These are phyloP conservation scores for Hansenula anomala DNA, from an alignment of 1,139 yeast species.

Conservation along the genomic window DNA sequence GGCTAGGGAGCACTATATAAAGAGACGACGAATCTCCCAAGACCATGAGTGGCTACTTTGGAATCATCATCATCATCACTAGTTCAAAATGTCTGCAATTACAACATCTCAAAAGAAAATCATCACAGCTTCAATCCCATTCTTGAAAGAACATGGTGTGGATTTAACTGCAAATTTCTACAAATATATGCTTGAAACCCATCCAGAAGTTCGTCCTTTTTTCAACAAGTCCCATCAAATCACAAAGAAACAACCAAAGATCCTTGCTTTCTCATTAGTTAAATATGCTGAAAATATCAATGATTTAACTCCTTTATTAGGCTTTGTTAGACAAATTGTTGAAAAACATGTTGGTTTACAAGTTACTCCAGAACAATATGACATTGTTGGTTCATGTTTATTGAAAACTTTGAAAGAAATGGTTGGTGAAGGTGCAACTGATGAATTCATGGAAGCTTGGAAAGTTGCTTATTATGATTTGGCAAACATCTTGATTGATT, in stretches of 20 bases:
- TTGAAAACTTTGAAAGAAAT: conserved; percentile 49
- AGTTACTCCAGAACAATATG: conserved; percentile 59
- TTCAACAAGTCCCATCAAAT: conserved; percentile 60
- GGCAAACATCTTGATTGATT: conserved; percentile 55
- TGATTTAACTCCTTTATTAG: conserved; percentile 47
- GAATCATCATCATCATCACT: conserved; percentile 10
- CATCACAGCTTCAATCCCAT: conserved; percentile 55
- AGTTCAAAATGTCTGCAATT: conserved; percentile 14
- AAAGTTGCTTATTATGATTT: conserved; percentile 57
- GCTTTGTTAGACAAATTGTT: conserved; percentile 56
- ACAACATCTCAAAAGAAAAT: conserved; percentile 23
- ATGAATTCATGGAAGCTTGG: conserved; percentile 61
- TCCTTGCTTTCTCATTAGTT: conserved; percentile 57
- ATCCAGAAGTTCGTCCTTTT: conserved; percentile 52
- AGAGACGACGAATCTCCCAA: too few species aligned
- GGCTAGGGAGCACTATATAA: too few species aligned
- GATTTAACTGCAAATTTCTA: conserved; percentile 52
- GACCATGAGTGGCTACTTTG: not conserved
- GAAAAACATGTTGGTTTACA: conserved; percentile 64
- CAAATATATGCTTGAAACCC: conserved; percentile 44
- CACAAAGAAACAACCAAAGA: conserved; percentile 54
- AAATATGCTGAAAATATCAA: conserved; percentile 64
- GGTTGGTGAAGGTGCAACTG: conserved; percentile 55
- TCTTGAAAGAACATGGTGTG: conserved; percentile 52
- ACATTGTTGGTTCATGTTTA: conserved; percentile 55